A percentile compares a stretch with the other conserved stretches of the same genome.
Evolutionary conservation across 2,329 filamentous ascomycete genomes (phyloP).

Genomic region (Cladosporium cucumerinum): DNA sequence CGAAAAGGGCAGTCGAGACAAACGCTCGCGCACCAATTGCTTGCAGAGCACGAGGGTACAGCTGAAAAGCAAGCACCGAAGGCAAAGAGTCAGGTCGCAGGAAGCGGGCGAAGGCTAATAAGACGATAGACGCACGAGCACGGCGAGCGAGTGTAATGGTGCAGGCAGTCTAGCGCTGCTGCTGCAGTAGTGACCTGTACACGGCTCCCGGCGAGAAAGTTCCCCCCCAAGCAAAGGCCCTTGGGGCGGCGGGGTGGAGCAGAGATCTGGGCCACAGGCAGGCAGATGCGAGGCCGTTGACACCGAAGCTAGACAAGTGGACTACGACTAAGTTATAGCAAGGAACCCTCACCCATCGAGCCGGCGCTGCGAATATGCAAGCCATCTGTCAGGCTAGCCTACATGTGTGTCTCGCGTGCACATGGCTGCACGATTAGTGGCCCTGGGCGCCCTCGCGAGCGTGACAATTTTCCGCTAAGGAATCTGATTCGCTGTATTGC

Average conservation of each 20-base stretch:
- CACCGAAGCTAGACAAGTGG: constrained; percentile 2
- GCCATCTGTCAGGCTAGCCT: background rate
- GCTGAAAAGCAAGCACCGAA: background rate
- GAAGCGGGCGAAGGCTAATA: background rate
- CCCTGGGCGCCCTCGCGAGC: background rate
- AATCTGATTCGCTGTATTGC: background rate
- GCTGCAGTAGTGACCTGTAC: background rate
- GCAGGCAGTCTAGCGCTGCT: background rate
- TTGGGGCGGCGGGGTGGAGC: constrained; percentile 1
- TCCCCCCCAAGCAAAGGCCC: background rate
- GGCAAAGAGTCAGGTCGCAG: constrained; percentile 2
- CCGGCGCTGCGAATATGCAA: background rate
- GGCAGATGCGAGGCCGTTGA: background rate
- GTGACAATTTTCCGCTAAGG: background rate
- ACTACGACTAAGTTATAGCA: constrained; percentile 7
- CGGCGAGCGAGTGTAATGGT: constrained; percentile 4
- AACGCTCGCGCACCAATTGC: background rate
- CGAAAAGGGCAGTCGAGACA: background rate
- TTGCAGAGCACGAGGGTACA: background rate
- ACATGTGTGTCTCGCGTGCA: background rate
- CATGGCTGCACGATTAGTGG: background rate
- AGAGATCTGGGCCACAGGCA: background rate
- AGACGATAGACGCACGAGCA: constrained; percentile 1
- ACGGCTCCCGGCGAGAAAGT: constrained; percentile 5
- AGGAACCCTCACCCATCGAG: background rate